A percentile compares a stretch with the other conserved stretches of the same genome.
These are phyloP conservation scores for Quercus wislizeni DNA, from an alignment of 306 rosid genomes.

Conservation along the genomic window DNA sequence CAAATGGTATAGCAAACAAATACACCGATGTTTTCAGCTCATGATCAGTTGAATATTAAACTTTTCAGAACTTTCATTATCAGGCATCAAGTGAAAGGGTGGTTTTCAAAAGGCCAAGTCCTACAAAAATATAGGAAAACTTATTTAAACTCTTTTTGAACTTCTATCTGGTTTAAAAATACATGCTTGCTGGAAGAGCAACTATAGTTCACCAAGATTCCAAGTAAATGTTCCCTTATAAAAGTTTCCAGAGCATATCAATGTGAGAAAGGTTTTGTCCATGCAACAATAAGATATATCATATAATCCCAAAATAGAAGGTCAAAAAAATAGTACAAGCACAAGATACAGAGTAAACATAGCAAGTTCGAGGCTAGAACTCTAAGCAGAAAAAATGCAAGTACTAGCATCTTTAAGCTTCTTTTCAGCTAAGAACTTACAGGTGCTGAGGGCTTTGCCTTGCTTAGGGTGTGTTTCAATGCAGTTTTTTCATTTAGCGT, in stretches of 20 bases:
- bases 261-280: neutral
- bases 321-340: neutral
- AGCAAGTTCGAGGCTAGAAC: neutral
- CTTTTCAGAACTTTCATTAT: constrained; percentile 5
- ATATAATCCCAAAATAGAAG: neutral
- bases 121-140: neutral
- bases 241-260: neutral
- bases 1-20: too few relatives aligned
- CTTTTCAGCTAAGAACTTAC: too few relatives aligned
- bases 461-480: too few relatives aligned
- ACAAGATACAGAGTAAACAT: neutral
- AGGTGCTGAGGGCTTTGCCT: too few relatives aligned
- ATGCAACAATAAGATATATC: neutral
- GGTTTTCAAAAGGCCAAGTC: too few relatives aligned
- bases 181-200: too few relatives aligned
- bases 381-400: too few relatives aligned
- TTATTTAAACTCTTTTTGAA: neutral
- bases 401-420: too few relatives aligned
- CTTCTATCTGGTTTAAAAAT: neutral
- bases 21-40: too few relatives aligned
- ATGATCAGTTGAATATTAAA: neutral
- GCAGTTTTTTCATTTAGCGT: too few relatives aligned
- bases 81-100: constrained; percentile 18
- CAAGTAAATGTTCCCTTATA: neutral
- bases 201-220: too few relatives aligned